A percentile compares a stretch with the other conserved stretches of the same genome.
Conservation (phyloP, 2,329 filamentous ascomycete species). For the Ustulina deusta region DNA sequence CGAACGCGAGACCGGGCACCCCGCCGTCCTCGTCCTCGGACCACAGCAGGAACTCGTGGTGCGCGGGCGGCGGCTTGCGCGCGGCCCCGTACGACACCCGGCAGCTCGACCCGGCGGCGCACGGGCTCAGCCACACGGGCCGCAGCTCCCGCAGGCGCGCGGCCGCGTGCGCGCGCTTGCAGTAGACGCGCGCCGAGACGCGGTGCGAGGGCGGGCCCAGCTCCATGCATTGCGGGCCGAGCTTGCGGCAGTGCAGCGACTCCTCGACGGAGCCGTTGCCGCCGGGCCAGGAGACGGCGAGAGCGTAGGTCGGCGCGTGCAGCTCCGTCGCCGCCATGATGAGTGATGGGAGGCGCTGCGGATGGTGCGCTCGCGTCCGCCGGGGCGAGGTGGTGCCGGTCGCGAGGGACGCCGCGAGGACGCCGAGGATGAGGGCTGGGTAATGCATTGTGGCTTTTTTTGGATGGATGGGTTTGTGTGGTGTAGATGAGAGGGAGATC, state of each 20-base stretch:
- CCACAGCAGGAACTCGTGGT: too few relatives aligned
- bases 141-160: not conserved
- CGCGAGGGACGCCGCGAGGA: not conserved
- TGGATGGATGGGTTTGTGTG: not conserved
- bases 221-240: slow-evolving; percentile 10
- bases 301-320: slow-evolving; percentile 7
- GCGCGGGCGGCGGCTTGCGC: too few relatives aligned
- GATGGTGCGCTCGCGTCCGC: not conserved
- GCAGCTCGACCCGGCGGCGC: slow-evolving; percentile 5
- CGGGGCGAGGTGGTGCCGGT: too few relatives aligned
- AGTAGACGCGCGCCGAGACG: slow-evolving; percentile 17
- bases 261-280: not conserved
- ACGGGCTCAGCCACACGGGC: slow-evolving; percentile 3
- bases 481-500: not conserved
- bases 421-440: not conserved
- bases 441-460: slow-evolving; percentile 1
- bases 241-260: not conserved
- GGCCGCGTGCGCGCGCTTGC: not conserved
- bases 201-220: not conserved
- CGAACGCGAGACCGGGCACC: too few relatives aligned
- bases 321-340: too few relatives aligned
- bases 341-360: not conserved
- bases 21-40: too few relatives aligned
- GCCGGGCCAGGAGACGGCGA: not conserved
- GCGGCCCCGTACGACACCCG: not conserved